A percentile compares a stretch with the other conserved stretches of the same genome.
These are phyloP conservation scores for Pseudogymnoascus sp. DNA, from an alignment of 2,329 filamentous ascomycete genomes.

Conservation along the genomic window DNA sequence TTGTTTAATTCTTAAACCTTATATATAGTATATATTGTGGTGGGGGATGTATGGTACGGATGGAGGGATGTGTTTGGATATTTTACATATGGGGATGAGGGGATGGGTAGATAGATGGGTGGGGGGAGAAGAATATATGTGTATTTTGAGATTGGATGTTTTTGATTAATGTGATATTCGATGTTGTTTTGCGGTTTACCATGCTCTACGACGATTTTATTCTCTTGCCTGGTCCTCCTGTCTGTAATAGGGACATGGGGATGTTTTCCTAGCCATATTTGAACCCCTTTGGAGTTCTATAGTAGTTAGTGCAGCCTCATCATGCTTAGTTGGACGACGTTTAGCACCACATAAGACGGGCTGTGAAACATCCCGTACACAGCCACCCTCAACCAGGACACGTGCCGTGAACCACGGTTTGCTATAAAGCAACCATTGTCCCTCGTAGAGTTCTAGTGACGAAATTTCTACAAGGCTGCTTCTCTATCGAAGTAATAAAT, in stretches of 20 bases:
- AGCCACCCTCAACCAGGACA: neutral
- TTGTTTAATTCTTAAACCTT: neutral
- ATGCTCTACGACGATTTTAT: neutral
- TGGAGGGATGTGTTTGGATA: neutral
- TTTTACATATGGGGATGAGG: neutral
- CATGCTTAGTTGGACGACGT: too few species aligned
- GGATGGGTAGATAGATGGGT: neutral
- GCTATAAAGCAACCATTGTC: neutral
- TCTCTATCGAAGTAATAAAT: neutral
- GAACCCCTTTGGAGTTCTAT: neutral
- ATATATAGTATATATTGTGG: slow-evolving; percentile 3
- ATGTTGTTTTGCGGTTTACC: neutral
- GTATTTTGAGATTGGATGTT: neutral
- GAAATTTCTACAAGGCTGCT: neutral
- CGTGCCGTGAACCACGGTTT: neutral
- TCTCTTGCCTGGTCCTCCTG: neutral
- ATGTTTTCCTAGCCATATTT: neutral
- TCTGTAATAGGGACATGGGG: neutral
- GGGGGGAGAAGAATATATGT: neutral
- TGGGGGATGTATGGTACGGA: neutral
- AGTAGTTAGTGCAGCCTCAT: too few species aligned
- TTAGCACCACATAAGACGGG: neutral
- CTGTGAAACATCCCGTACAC: neutral
- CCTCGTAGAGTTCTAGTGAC: neutral
- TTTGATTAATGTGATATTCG: neutral